Conservation (phyloP, 2,329 filamentous ascomycete species). For the Tolypocladium nubicola region DNA sequence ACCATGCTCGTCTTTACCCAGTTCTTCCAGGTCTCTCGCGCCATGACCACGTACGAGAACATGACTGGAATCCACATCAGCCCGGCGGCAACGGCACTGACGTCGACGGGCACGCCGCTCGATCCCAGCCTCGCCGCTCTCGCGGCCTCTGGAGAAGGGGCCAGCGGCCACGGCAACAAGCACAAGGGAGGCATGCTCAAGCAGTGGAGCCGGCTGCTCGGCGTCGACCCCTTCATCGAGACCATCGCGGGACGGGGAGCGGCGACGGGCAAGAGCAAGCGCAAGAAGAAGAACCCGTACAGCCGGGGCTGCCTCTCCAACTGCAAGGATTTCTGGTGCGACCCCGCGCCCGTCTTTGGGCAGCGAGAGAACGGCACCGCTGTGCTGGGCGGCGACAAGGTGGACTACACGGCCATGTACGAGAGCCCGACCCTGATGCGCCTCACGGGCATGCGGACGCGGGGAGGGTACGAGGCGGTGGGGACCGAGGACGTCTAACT, state of each 20-base stretch:
- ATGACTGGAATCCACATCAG: conserved; percentile 69
- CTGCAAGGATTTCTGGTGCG: conserved; percentile 94
- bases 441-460: conserved; percentile 35
- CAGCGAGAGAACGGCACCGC: conserved; percentile 63
- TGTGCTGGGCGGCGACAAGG: conserved; percentile 62
- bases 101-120: conserved; percentile 66
- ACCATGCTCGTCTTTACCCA: conserved; percentile 96
- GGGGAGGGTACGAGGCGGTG: conserved; percentile 54
- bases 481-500: conserved; percentile 37
- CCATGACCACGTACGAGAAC: conserved; percentile 93
- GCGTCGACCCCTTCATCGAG: conserved; percentile 87
- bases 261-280: conserved; percentile 42
- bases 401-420: conserved; percentile 87
- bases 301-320: conserved; percentile 76
- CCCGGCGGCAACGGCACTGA: conserved; percentile 58
- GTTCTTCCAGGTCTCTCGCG: conserved; percentile 81
- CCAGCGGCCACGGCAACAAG: conserved; percentile 35
- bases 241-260: conserved; percentile 79
- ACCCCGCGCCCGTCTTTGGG: conserved; percentile 72
- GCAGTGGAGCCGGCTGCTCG: conserved; percentile 75
- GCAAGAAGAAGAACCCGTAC: conserved; percentile 67
- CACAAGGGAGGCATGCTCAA: conserved; percentile 59
- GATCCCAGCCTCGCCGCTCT: conserved; percentile 52
- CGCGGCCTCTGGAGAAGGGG: conserved; percentile 29
- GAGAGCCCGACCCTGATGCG: conserved; percentile 66